Percentiles rank a stretch among this genome's conserved stretches.
Conservation (phyloP, 371 early-diverging fungal species). For the Mortierella sp. region DNA sequence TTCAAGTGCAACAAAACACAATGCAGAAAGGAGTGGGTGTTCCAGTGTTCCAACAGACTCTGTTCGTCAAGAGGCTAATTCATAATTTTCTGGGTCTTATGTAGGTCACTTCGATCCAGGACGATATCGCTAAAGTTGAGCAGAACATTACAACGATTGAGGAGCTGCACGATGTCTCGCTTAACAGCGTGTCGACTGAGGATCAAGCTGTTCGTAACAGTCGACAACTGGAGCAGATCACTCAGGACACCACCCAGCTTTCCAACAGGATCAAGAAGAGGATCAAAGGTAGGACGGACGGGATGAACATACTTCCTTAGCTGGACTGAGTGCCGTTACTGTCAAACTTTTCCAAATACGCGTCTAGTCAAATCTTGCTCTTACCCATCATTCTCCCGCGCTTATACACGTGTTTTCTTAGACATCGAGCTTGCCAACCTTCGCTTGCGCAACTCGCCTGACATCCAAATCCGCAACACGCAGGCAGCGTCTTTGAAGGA, state of each 20-base stretch:
- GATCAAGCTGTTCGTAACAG: constrained; percentile 69
- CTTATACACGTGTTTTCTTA: too few relatives aligned
- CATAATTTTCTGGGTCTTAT: too few relatives aligned
- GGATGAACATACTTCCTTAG: too few relatives aligned
- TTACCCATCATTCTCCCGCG: too few relatives aligned
- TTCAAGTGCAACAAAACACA: too few relatives aligned
- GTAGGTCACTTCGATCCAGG: constrained; percentile 75
- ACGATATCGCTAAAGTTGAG: constrained; percentile 68
- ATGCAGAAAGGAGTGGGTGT: too few relatives aligned
- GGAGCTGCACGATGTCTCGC: constrained; percentile 72
- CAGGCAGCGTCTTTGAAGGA: constrained; percentile 79
- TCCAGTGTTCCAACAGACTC: constrained; percentile 9
- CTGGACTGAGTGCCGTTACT: too few relatives aligned
- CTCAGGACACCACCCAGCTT: constrained; percentile 71
- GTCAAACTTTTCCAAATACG: too few relatives aligned
- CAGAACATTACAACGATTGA: constrained; percentile 73
- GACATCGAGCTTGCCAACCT: constrained; percentile 30
- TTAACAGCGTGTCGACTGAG: constrained; percentile 73
- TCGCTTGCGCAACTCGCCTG: constrained; percentile 15
- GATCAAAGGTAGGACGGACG: constrained; percentile 60
- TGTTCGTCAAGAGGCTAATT: neutral
- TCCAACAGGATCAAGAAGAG: constrained; percentile 69
- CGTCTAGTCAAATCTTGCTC: too few relatives aligned
- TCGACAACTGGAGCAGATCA: constrained; percentile 73
- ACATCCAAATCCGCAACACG: constrained; percentile 18